Evolutionary conservation across 345 rosid species (phyloP).

Genomic region (Chamaenerion angustifolium): DNA sequence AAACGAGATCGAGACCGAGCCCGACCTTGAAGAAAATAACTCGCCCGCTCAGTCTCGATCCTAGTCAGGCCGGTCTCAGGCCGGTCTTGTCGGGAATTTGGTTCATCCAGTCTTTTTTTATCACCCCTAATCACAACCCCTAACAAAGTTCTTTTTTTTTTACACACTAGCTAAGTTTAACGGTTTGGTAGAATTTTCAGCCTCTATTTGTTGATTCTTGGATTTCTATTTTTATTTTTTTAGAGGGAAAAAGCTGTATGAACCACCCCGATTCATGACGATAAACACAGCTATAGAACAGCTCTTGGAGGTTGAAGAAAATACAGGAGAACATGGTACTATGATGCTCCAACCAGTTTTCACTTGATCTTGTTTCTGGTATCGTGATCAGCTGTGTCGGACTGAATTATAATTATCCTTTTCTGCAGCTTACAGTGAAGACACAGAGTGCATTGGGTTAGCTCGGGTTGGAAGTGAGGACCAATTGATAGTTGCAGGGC

Average conservation of each 20-base stretch:
- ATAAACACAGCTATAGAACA: constrained; percentile 81
- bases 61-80: too few species aligned
- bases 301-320: constrained; percentile 68
- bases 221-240: not conserved
- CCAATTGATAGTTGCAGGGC: constrained; percentile 65
- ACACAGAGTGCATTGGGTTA: constrained; percentile 62
- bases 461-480: constrained; percentile 79
- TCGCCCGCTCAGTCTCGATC: too few species aligned
- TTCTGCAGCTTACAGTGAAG: constrained; percentile 44
- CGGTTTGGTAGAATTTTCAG: not conserved
- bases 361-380: not conserved
- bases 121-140: too few species aligned
- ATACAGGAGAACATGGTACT: constrained; percentile 41
- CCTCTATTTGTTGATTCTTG: not conserved
- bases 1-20: too few species aligned
- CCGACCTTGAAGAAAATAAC: too few species aligned
- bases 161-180: not conserved
- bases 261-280: constrained; percentile 79
- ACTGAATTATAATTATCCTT: not conserved
- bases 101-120: too few species aligned
- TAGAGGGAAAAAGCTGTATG: constrained; percentile 77
- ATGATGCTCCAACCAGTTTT: not conserved
- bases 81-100: too few species aligned
- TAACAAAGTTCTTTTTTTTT: too few species aligned
- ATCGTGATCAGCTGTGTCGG: not conserved